These are phyloP conservation scores for Boeremia lycopersici DNA, from an alignment of 2,329 filamentous ascomycete species.

Conservation along the genomic window DNA sequence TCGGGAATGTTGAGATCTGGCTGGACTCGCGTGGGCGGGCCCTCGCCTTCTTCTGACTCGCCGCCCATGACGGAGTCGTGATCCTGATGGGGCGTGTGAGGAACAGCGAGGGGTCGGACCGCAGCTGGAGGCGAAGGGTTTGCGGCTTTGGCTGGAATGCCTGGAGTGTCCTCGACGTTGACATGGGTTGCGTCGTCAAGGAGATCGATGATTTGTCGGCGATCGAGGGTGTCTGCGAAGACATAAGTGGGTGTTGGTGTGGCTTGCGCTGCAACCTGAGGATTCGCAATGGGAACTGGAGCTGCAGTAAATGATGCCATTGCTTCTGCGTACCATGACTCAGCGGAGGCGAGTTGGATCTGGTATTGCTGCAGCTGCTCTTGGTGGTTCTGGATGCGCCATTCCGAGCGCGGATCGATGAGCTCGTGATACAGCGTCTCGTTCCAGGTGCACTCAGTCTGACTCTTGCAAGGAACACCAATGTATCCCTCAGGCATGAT, in stretches of 20 bases:
- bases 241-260: slow-evolving; percentile 26
- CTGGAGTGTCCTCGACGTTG: slow-evolving; percentile 7
- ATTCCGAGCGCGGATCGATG: slow-evolving; percentile 45
- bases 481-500: slow-evolving; percentile 67
- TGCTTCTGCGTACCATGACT: slow-evolving; percentile 36
- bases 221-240: slow-evolving; percentile 31
- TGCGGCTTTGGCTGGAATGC: slow-evolving; percentile 4
- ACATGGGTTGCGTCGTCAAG: slow-evolving; percentile 29
- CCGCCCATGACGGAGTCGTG: slow-evolving; percentile 25
- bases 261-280: slow-evolving; percentile 14
- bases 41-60: slow-evolving; percentile 28
- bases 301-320: slow-evolving; percentile 35
- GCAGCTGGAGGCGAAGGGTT: slow-evolving; percentile 14
- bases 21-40: slow-evolving; percentile 33
- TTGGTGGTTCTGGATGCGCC: slow-evolving; percentile 32
- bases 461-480: slow-evolving; percentile 54
- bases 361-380: slow-evolving; percentile 45
- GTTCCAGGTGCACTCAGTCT: slow-evolving; percentile 52
- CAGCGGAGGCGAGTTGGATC: slow-evolving; percentile 40
- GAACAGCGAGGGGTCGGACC: slow-evolving; percentile 14
- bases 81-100: slow-evolving; percentile 13
- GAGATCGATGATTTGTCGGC: slow-evolving; percentile 34
- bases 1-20: slow-evolving; percentile 18
- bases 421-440: slow-evolving; percentile 52
- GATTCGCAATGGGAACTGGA: slow-evolving; percentile 15